Conservation (phyloP, 2,329 filamentous ascomycete genomes). For the Botryosphaeria dothidea region DNA sequence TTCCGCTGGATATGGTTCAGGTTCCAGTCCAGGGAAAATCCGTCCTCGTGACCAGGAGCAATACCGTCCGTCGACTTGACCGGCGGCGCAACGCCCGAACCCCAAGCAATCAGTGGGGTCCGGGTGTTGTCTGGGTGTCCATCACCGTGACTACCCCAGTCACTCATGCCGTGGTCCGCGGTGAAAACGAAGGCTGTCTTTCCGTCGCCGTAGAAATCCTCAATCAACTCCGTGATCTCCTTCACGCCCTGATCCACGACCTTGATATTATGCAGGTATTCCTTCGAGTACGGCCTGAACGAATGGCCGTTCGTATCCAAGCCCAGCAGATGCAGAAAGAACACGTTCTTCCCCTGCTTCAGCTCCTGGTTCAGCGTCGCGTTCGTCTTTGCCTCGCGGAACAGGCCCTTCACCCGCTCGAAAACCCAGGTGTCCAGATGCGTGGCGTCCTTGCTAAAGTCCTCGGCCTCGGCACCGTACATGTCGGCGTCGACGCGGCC, state of each 20-base stretch:
- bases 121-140: slow-evolving; percentile 96
- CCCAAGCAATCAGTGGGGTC: slow-evolving; percentile 91
- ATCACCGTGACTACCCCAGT: slow-evolving; percentile 98
- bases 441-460: slow-evolving; percentile 81
- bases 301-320: slow-evolving; percentile 87
- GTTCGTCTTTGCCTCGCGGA: slow-evolving; percentile 77
- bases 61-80: slow-evolving; percentile 54
- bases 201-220: slow-evolving; percentile 78
- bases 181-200: slow-evolving; percentile 96
- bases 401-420: slow-evolving; percentile 85
- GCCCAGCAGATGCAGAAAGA: slow-evolving; percentile 91
- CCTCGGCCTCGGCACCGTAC: slow-evolving; percentile 83
- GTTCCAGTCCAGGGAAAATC: slow-evolving; percentile 85
- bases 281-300: slow-evolving; percentile 88
- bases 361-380: slow-evolving; percentile 71
- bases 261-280: slow-evolving; percentile 93
- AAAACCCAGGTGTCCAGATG: slow-evolving; percentile 94
- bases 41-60: slow-evolving; percentile 82
- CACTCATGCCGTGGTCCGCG: slow-evolving; percentile 98
- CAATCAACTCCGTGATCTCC: slow-evolving; percentile 77
- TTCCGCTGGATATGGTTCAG: slow-evolving; percentile 79
- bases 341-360: slow-evolving; percentile 83
- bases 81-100: slow-evolving; percentile 82
- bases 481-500: slow-evolving; percentile 84
- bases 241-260: slow-evolving; percentile 88